Conservation (phyloP, 2,329 filamentous ascomycete species). For the Geosmithia putterillii region DNA sequence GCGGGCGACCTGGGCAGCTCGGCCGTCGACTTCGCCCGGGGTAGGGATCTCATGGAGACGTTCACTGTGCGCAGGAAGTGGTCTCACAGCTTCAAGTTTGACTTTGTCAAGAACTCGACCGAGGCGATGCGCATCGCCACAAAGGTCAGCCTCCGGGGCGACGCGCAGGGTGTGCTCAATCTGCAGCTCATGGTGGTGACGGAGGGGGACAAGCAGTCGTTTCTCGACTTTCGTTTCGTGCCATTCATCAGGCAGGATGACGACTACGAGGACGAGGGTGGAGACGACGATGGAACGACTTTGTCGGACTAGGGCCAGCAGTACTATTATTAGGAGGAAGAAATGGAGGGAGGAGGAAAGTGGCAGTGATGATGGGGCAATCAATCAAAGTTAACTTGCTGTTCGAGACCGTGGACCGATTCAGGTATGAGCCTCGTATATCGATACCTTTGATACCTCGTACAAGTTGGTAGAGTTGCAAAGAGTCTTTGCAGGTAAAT, state of each 20-base stretch:
- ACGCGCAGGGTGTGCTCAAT: conserved; percentile 81
- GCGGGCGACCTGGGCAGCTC: conserved; percentile 44
- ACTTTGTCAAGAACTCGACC: conserved; percentile 70
- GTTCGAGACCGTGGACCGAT: too few species aligned
- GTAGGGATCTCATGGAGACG: conserved; percentile 60
- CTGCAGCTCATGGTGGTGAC: conserved; percentile 94
- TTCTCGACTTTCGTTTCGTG: conserved; percentile 75
- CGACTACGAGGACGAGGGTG: conserved; percentile 24
- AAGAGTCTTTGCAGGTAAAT: too few species aligned
- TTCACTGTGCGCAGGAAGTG: conserved; percentile 50
- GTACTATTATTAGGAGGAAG: not conserved
- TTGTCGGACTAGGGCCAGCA: conserved; percentile 2
- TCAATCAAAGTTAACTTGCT: too few species aligned
- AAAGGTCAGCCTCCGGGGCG: conserved; percentile 84
- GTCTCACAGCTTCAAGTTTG: conserved; percentile 74
- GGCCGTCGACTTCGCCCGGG: conserved; percentile 53
- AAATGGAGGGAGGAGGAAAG: not conserved
- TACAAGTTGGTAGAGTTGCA: too few species aligned
- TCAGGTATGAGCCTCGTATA: too few species aligned
- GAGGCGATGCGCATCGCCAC: conserved; percentile 88
- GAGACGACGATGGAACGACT: not conserved
- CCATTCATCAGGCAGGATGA: conserved; percentile 54
- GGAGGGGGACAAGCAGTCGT: conserved; percentile 56
- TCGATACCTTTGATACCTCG: too few species aligned
- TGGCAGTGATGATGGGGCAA: too few species aligned